These are phyloP conservation scores for Neurospora terricola DNA, from an alignment of 495 filamentous ascomycete species.

Conservation along the genomic window DNA sequence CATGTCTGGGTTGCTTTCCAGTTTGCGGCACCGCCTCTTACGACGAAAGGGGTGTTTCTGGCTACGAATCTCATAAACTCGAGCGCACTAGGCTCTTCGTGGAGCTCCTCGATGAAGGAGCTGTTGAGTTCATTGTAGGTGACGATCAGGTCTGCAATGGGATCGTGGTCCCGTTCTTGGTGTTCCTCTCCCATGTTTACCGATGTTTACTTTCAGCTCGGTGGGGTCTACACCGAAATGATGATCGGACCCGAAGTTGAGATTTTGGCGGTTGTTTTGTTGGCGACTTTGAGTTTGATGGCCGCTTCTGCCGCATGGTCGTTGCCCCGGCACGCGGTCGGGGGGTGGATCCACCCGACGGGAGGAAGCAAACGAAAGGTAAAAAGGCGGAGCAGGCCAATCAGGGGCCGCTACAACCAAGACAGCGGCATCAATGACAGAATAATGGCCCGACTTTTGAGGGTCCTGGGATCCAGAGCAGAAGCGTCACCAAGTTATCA, in stretches of 20 bases:
- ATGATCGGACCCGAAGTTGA: background rate
- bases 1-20: slow-evolving; percentile 54
- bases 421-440: slow-evolving; percentile 3
- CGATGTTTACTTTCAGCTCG: background rate
- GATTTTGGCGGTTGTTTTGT: background rate
- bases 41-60: slow-evolving; percentile 58
- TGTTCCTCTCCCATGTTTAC: slow-evolving; percentile 3
- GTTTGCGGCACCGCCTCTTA: slow-evolving; percentile 42
- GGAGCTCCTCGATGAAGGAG: slow-evolving; percentile 42
- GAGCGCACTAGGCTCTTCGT: slow-evolving; percentile 54
- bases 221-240: background rate
- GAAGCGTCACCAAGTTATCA: background rate
- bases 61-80: slow-evolving; percentile 65
- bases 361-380: background rate
- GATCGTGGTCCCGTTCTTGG: slow-evolving; percentile 10
- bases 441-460: slow-evolving; percentile 10
- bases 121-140: slow-evolving; percentile 62
- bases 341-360: background rate
- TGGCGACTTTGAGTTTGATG: background rate
- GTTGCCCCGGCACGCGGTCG: background rate
- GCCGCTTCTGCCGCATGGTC: background rate
- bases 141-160: slow-evolving; percentile 45
- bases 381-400: background rate
- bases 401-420: background rate
- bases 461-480: background rate